These are phyloP conservation scores for Talaromyces funiculosus DNA, from an alignment of 2,329 filamentous ascomycete genomes.

Conservation along the genomic window DNA sequence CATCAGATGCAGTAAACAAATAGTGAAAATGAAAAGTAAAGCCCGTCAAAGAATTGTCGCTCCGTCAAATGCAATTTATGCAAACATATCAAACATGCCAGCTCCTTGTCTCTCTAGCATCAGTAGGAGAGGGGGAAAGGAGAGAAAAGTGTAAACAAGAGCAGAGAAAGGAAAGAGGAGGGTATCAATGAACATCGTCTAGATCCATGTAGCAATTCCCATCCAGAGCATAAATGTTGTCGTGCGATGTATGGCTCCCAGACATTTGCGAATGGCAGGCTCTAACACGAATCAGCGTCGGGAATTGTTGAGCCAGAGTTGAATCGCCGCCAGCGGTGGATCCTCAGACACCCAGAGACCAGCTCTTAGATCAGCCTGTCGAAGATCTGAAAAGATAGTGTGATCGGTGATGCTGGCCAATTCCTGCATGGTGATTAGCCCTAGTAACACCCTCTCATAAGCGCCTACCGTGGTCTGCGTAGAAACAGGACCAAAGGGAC, in stretches of 20 bases:
- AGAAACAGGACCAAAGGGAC: not conserved
- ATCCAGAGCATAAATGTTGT: not conserved
- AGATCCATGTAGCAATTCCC: not conserved
- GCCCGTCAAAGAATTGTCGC: not conserved
- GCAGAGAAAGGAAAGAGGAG: not conserved
- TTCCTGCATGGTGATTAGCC: constrained; percentile 40
- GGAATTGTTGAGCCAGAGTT: constrained; percentile 39
- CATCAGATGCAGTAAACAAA: not conserved
- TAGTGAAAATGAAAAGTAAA: not conserved
- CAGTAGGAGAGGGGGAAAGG: not conserved
- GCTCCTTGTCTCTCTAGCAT: not conserved
- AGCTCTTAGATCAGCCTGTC: constrained; percentile 49
- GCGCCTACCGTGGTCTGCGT: not conserved
- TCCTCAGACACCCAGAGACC: constrained; percentile 60
- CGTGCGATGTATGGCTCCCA: not conserved
- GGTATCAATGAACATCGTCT: constrained; percentile 12
- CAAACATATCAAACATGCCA: not conserved
- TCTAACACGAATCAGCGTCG: constrained; percentile 18
- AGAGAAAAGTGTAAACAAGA: not conserved
- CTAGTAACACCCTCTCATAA: not conserved
- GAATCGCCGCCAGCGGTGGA: constrained; percentile 50
- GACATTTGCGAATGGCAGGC: not conserved
- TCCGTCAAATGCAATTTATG: constrained; percentile 11
- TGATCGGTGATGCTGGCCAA: constrained; percentile 53
- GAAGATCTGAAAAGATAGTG: constrained; percentile 51